phyloP scores from a whole-genome alignment of 768 basidiomycete species.

The Auriculariales sp. region DNA sequence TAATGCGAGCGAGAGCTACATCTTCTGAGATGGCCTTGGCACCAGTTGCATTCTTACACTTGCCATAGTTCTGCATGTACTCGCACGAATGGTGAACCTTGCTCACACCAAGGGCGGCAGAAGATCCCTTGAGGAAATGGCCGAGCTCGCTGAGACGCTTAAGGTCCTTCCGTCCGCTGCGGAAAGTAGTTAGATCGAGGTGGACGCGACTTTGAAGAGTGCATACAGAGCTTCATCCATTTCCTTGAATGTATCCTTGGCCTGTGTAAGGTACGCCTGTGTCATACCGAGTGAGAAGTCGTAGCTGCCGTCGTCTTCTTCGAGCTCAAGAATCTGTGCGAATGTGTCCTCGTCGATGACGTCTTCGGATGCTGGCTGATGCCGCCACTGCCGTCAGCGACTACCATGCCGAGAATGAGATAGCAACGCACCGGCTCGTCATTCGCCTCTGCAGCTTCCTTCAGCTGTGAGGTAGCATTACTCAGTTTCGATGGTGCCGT shows the following conservation, averaged over 20 bases:
- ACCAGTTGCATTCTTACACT: constrained; percentile 43
- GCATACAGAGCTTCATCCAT: constrained; percentile 74
- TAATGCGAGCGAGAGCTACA: constrained; percentile 47
- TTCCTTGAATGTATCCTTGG: constrained; percentile 51
- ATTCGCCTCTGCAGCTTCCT: neutral
- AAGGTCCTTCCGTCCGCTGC: constrained; percentile 46
- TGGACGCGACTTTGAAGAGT: no score
- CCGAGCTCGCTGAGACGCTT: constrained; percentile 58
- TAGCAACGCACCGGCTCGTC: no score
- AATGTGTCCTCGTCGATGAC: constrained; percentile 73
- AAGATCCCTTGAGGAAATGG: constrained; percentile 95
- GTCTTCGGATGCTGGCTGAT: neutral
- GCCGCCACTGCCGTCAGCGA: no score
- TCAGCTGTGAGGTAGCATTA: neutral
- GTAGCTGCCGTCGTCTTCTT: constrained; percentile 58
- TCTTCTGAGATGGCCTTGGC: constrained; percentile 22
- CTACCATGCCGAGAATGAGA: no score
- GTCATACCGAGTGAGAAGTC: constrained; percentile 76
- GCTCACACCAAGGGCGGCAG: constrained; percentile 77
- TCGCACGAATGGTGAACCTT: constrained; percentile 79
- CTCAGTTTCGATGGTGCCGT: neutral
- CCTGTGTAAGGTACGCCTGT: constrained; percentile 69
- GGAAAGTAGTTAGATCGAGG: no score
- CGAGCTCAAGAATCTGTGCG: constrained; percentile 79
- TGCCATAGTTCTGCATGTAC: constrained; percentile 79